These are phyloP conservation scores for Chytriomyces hyalinus DNA, from an alignment of 192 early-diverging fungal genomes.

Conservation along the genomic window DNA sequence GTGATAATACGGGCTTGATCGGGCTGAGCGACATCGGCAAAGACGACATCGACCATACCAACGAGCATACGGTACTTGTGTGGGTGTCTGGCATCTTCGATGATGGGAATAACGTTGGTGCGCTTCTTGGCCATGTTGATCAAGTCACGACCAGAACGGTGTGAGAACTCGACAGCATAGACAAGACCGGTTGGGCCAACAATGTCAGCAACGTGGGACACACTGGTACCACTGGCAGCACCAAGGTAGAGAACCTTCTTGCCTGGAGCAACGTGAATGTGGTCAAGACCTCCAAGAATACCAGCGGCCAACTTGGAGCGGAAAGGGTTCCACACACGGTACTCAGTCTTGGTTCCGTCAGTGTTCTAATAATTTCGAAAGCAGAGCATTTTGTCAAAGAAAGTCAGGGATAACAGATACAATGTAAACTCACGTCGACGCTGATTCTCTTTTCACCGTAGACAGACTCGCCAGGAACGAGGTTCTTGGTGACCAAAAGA, in stretches of 20 bases:
- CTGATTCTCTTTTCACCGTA: conserved; percentile 99
- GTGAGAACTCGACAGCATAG: conserved; percentile 99
- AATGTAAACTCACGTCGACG: conserved; percentile 75
- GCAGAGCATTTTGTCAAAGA: neutral
- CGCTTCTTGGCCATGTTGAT: conserved; percentile 99
- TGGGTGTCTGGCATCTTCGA: conserved; percentile 99
- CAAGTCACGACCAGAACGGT: conserved; percentile 97
- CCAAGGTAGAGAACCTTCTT: conserved; percentile 98
- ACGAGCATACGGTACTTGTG: conserved; percentile 99
- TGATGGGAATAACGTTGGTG: conserved; percentile 98
- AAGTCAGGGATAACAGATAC: conserved; percentile 10
- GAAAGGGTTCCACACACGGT: conserved; percentile 99
- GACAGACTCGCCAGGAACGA: conserved; percentile 94
- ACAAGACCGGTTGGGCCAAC: conserved; percentile 94
- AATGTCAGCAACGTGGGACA: conserved; percentile 96
- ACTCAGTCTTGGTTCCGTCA: conserved; percentile 96
- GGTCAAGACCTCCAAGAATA: conserved; percentile 93
- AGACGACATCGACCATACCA: conserved; percentile 97
- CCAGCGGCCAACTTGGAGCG: conserved; percentile 98
- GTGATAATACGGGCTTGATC: conserved; percentile 99
- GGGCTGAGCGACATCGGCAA: conserved; percentile 99
- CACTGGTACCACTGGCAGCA: conserved; percentile 91
- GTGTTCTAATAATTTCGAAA: conserved; percentile 50
- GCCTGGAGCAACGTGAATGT: conserved; percentile 93
- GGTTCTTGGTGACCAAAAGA: conserved; percentile 96